Conservation (phyloP, 2,329 filamentous ascomycete genomes). For the Xylariomycetidae sp. region DNA sequence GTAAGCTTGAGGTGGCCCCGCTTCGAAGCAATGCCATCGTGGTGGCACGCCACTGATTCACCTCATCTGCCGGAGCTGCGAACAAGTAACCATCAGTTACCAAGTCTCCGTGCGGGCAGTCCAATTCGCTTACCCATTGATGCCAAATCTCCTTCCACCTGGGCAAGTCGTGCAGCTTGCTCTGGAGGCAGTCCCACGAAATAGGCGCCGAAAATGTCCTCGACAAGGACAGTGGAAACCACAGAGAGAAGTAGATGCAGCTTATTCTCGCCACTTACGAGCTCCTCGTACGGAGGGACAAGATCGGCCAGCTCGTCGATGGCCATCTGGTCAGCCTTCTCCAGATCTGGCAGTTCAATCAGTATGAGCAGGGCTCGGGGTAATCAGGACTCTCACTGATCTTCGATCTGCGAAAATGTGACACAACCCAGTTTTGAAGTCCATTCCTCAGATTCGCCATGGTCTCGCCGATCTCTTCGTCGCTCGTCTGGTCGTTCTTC, state of each 20-base stretch:
- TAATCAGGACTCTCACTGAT: slow-evolving; percentile 36
- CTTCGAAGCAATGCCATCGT: slow-evolving; percentile 55
- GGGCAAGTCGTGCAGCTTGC: slow-evolving; percentile 43
- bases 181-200: slow-evolving; percentile 56
- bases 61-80: slow-evolving; percentile 41
- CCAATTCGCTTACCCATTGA: slow-evolving; percentile 37
- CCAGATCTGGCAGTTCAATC: no score
- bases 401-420: slow-evolving; percentile 59
- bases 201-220: slow-evolving; percentile 55
- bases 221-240: slow-evolving; percentile 53
- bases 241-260: slow-evolving; percentile 58
- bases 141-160: slow-evolving; percentile 40
- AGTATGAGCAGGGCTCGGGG: no score
- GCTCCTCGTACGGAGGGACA: slow-evolving; percentile 53
- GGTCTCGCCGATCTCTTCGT: slow-evolving; percentile 59
- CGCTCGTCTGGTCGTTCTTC: slow-evolving; percentile 54
- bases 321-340: slow-evolving; percentile 33
- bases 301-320: slow-evolving; percentile 31
- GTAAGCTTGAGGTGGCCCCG: slow-evolving; percentile 41
- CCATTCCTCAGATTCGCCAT: slow-evolving; percentile 59
- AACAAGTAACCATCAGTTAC: slow-evolving; percentile 6
- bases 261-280: slow-evolving; percentile 46
- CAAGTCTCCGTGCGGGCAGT: no score
- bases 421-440: slow-evolving; percentile 69
- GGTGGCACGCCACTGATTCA: slow-evolving; percentile 62